phyloP scores from a whole-genome alignment of 768 basidiomycete species.

The Phaffia tasmanica region DNA sequence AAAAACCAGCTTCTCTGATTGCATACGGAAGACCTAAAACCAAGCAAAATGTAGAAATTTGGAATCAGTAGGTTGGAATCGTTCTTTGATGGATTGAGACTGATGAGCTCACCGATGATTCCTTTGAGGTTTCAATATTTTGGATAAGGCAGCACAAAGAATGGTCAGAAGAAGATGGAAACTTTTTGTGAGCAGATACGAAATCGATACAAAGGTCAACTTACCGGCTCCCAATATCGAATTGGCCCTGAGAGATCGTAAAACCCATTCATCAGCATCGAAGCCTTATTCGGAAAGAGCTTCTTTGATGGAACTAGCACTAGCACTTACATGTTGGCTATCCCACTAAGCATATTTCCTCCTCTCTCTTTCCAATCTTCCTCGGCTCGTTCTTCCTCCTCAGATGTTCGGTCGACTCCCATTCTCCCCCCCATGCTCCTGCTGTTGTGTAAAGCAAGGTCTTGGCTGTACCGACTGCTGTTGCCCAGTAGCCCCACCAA shows the following conservation, averaged over 20 bases:
- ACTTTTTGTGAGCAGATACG: not conserved
- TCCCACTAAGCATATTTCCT: conserved; percentile 43
- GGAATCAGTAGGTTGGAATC: not conserved
- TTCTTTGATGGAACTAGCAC: conserved; percentile 45
- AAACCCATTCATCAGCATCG: conserved; percentile 36
- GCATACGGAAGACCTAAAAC: conserved; percentile 68
- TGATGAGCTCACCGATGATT: conserved; percentile 52
- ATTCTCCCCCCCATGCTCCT: conserved; percentile 19
- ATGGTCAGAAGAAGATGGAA: conserved; percentile 10
- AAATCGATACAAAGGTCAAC: conserved; percentile 18
- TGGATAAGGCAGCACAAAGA: not conserved
- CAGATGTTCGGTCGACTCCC: conserved; percentile 41
- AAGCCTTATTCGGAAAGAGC: not conserved
- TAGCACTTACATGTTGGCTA: conserved; percentile 60
- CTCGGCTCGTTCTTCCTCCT: conserved; percentile 21
- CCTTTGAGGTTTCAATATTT: conserved; percentile 39
- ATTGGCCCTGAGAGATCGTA: conserved; percentile 91
- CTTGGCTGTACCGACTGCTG: conserved; percentile 40
- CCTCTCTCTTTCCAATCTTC: conserved; percentile 34
- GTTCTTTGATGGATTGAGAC: not conserved
- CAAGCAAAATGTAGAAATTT: not conserved
- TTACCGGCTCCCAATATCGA: conserved; percentile 72
- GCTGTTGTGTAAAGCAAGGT: not conserved
- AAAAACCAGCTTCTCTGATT: conserved; percentile 83
- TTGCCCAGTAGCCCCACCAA: conserved; percentile 64